Percentiles rank a stretch among this genome's conserved stretches.
Conservation (phyloP, 2,329 filamentous ascomycete genomes). For the Aspergillus intermedius region DNA sequence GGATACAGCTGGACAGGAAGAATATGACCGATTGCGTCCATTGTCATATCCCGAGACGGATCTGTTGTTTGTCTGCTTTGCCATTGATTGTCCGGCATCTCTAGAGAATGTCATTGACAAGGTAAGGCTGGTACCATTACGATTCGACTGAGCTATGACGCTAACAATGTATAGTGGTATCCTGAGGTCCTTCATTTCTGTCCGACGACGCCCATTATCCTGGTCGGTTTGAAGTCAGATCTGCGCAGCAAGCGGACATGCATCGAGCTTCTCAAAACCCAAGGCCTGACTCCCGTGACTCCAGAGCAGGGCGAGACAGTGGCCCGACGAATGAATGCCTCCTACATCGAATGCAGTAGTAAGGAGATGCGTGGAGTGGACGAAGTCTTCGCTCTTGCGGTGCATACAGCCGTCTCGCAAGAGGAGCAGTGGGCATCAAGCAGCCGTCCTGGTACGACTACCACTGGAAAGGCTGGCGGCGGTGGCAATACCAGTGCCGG, state of each 20-base stretch:
- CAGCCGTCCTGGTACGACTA: slow-evolving; percentile 13
- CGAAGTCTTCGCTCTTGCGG: slow-evolving; percentile 89
- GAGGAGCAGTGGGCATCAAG: slow-evolving; percentile 60
- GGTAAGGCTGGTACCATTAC: slow-evolving; percentile 48
- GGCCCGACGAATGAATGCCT: slow-evolving; percentile 85
- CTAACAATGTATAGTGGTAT: slow-evolving; percentile 66
- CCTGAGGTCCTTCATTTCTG: slow-evolving; percentile 98
- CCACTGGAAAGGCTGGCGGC: slow-evolving; percentile 25
- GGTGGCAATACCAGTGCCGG: slow-evolving; percentile 21
- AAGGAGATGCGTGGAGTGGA: slow-evolving; percentile 96
- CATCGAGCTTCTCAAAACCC: slow-evolving; percentile 97
- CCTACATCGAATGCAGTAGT: slow-evolving; percentile 97
- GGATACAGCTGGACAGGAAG: slow-evolving; percentile 98
- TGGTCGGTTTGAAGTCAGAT: slow-evolving; percentile 95
- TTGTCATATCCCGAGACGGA: slow-evolving; percentile 98
- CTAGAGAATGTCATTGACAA: slow-evolving; percentile 98
- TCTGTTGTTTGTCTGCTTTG: slow-evolving; percentile 96
- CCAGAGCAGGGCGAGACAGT: slow-evolving; percentile 82
- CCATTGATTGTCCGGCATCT: slow-evolving; percentile 96
- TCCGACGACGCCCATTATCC: slow-evolving; percentile 89
- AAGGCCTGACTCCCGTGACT: slow-evolving; percentile 91
- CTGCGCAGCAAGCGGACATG: slow-evolving; percentile 91
- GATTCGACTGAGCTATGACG: not conserved
- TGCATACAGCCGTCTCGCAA: slow-evolving; percentile 80
- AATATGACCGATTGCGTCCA: slow-evolving; percentile 92